These are phyloP conservation scores for Cyphellophora attinorum DNA, from an alignment of 2,329 filamentous ascomycete genomes.

Conservation along the genomic window DNA sequence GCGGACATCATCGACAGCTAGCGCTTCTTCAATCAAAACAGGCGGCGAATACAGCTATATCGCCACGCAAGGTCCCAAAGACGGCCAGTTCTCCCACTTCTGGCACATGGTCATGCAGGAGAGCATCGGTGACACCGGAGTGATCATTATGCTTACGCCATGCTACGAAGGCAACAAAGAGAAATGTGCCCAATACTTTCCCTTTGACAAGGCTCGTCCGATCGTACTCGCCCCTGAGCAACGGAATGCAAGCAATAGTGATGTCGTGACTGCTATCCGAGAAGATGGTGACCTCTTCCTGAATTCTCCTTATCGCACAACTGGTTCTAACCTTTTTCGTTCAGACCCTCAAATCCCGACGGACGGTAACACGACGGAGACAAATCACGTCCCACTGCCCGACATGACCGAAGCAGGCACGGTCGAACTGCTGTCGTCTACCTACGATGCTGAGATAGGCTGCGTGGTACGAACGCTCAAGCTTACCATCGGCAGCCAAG, in stretches of 20 bases:
- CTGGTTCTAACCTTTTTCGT: constrained; percentile 17
- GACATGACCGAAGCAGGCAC: constrained; percentile 34
- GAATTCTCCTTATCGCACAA: constrained; percentile 11
- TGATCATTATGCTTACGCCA: constrained; percentile 91
- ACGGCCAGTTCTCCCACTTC: constrained; percentile 65
- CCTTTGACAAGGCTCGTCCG: constrained; percentile 44
- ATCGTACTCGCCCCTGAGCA: constrained; percentile 31
- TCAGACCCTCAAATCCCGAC: constrained; percentile 2
- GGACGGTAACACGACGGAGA: constrained; percentile 1
- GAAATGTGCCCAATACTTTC: constrained; percentile 89
- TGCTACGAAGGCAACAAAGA: constrained; percentile 67
- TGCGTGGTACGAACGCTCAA: constrained; percentile 66
- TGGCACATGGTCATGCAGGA: constrained; percentile 96
- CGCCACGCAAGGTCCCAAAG: constrained; percentile 75
- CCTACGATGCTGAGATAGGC: constrained; percentile 46
- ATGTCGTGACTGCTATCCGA: constrained; percentile 54
- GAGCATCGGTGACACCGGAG: constrained; percentile 54
- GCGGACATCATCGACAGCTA: constrained; percentile 27
- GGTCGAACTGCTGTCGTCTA: constrained; percentile 51
- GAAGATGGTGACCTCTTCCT: constrained; percentile 26
- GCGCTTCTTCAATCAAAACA: constrained; percentile 2
- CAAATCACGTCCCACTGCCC: neutral
- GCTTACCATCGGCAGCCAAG: constrained; percentile 38
- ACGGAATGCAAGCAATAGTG: constrained; percentile 16
- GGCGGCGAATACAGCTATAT: constrained; percentile 51